Evolutionary conservation across 2,329 filamentous ascomycete species (phyloP).

Genomic region (Endocalyx cinctus): DNA sequence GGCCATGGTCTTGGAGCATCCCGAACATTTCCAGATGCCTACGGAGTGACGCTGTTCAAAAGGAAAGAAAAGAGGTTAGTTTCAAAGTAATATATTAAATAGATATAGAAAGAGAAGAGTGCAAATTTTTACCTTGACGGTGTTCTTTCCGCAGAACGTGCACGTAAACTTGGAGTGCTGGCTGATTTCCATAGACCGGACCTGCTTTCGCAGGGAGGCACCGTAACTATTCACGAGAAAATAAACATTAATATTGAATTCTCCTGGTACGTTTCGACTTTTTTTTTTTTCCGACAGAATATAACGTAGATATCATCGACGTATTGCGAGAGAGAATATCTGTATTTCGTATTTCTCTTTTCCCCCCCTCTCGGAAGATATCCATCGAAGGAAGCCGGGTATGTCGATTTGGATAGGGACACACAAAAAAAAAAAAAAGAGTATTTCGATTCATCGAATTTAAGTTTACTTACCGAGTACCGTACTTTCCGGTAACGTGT

Average conservation of each 20-base stretch:
- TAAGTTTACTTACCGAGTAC: constrained; percentile 73
- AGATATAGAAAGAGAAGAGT: not conserved
- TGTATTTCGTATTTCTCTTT: no score
- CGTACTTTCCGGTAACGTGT: constrained; percentile 98
- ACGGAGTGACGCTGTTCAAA: constrained; percentile 70
- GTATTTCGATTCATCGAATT: no score
- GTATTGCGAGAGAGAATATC: no score
- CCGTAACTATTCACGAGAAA: constrained; percentile 79
- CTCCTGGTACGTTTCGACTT: no score
- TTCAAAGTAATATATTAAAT: not conserved
- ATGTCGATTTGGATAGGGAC: no score
- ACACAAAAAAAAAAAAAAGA: no score
- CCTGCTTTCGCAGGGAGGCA: constrained; percentile 98
- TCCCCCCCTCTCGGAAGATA: no score
- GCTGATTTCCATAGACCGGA: constrained; percentile 99
- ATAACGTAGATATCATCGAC: no score
- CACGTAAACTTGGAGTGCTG: constrained; percentile 55
- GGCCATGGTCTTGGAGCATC: constrained; percentile 90
- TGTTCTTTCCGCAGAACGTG: constrained; percentile 98
- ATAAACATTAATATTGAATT: no score
- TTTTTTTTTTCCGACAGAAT: no score
- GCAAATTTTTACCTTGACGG: constrained; percentile 59
- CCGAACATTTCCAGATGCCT: constrained; percentile 96
- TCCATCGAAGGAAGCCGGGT: no score
- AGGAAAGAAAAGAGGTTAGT: not conserved